These are phyloP conservation scores for Chlamydomonas sp. DNA, from an alignment of 139 green algal species.

Conservation along the genomic window DNA sequence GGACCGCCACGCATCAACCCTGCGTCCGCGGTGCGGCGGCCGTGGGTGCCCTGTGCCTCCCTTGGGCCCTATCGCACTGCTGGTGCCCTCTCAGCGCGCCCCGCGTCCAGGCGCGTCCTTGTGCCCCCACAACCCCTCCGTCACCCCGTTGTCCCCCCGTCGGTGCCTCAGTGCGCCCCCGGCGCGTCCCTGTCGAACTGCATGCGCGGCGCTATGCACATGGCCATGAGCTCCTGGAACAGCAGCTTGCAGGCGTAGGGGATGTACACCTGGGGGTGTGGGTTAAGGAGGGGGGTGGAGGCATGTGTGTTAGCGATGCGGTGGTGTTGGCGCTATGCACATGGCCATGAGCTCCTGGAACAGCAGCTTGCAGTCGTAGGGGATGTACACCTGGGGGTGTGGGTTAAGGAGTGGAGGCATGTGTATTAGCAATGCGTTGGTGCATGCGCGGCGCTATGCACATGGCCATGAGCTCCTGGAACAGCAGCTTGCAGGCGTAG, in stretches of 20 bases:
- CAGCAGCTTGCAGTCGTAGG: not conserved
- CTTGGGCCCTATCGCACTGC: too few relatives aligned
- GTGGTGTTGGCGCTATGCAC: conserved; percentile 61
- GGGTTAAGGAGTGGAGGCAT: not conserved
- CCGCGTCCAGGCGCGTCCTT: too few relatives aligned
- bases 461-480: conserved; percentile 96
- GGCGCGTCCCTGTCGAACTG: conserved; percentile 24
- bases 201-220: conserved; percentile 69
- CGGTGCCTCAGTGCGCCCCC: too few relatives aligned
- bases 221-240: conserved; percentile 96
- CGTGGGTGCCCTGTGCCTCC: too few relatives aligned
- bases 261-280: conserved; percentile 76
- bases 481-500: conserved; percentile 96
- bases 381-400: not conserved
- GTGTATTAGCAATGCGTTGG: not conserved
- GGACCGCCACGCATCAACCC: too few relatives aligned
- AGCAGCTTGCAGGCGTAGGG: conserved; percentile 96
- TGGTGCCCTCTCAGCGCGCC: too few relatives aligned
- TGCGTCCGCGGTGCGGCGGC: too few relatives aligned
- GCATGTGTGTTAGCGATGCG: not conserved
- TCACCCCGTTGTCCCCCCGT: too few relatives aligned
- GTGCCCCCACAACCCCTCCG: too few relatives aligned
- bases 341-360: conserved; percentile 96
- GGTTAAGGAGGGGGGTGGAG: not conserved
- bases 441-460: conserved; percentile 67